These are phyloP conservation scores for Ceratocystis alfenasii DNA, from an alignment of 2,329 filamentous ascomycete genomes.

Conservation along the genomic window DNA sequence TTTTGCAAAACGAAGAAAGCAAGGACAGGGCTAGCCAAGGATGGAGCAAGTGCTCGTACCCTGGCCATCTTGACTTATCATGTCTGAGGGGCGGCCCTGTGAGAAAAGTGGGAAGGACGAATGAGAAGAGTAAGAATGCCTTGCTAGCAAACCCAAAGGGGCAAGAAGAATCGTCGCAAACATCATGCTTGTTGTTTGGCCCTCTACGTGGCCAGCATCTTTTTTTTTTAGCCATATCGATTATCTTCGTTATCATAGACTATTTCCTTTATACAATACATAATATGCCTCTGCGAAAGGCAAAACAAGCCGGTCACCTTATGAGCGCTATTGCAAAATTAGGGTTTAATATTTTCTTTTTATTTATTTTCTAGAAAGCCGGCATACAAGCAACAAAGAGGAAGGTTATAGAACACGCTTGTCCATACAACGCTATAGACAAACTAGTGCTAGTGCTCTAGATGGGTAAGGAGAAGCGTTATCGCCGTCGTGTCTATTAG, in stretches of 20 bases:
- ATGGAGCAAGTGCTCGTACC: background rate
- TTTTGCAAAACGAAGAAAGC: background rate
- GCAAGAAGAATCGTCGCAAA: background rate
- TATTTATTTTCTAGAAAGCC: background rate
- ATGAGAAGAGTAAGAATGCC: background rate
- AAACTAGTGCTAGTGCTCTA: background rate
- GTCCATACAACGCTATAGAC: background rate
- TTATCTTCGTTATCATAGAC: too few species aligned
- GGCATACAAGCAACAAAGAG: background rate
- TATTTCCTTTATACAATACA: too few species aligned
- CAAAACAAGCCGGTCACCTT: background rate
- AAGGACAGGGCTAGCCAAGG: background rate
- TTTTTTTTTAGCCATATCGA: background rate
- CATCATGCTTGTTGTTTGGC: background rate
- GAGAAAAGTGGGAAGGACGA: background rate
- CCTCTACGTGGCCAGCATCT: too few species aligned
- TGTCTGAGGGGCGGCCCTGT: background rate
- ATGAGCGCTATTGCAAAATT: background rate
- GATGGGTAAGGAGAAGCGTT: background rate
- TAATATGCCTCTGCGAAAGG: background rate
- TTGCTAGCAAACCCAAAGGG: background rate
- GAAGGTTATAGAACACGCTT: background rate
- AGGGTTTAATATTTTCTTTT: too few species aligned
- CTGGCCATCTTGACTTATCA: background rate
- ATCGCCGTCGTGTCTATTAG: background rate